These are phyloP conservation scores for Globisporangium nodosum DNA, from an alignment of 352 stramenopile species.

Conservation along the genomic window DNA sequence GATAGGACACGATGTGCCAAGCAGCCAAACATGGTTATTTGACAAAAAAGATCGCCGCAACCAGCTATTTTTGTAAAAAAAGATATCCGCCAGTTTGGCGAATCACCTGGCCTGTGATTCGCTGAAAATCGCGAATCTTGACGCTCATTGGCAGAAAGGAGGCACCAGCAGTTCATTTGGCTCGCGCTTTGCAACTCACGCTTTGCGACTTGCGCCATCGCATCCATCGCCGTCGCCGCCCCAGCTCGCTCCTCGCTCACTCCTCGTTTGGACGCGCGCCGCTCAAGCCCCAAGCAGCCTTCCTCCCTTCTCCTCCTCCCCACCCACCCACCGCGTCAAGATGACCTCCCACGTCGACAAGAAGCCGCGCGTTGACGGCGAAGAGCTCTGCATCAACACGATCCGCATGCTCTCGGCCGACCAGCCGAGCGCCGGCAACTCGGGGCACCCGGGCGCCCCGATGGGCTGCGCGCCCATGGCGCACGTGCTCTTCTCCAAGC, in stretches of 20 bases:
- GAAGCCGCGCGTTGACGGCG: conserved; percentile 73
- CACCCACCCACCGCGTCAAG: conserved; percentile 8
- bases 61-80: no score
- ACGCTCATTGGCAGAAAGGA: not conserved
- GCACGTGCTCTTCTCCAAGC: conserved; percentile 94
- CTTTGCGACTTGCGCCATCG: not conserved
- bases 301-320: conserved; percentile 1
- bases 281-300: conserved; percentile 22
- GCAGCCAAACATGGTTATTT: no score
- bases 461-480: conserved; percentile 99
- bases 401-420: conserved; percentile 97
- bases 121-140: not conserved
- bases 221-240: no score
- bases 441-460: conserved; percentile 95
- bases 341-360: conserved; percentile 81
- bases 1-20: no score
- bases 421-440: conserved; percentile 96
- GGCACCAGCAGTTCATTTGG: not conserved
- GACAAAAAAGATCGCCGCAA: no score
- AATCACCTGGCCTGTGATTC: not conserved
- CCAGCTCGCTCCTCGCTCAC: conserved; percentile 14
- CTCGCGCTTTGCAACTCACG: not conserved
- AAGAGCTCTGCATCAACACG: conserved; percentile 96
- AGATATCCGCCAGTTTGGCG: not conserved
- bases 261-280: conserved; percentile 32